These are phyloP conservation scores for Sporopachydermia cereana DNA, from an alignment of 1,139 yeast genomes.

Conservation along the genomic window DNA sequence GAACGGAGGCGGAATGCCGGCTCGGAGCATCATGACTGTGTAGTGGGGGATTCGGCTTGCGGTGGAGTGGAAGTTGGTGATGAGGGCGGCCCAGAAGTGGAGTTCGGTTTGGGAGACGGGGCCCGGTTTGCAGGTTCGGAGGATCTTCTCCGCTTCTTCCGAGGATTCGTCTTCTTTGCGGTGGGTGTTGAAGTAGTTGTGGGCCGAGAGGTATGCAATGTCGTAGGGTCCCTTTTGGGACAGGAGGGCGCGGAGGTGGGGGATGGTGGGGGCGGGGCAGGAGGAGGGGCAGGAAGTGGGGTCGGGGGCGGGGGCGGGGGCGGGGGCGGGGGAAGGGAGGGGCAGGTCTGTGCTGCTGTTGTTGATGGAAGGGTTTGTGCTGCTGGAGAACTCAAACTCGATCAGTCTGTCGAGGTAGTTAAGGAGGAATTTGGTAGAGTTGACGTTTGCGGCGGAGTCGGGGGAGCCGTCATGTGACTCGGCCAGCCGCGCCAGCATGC, in stretches of 20 bases:
- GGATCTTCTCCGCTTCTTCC: slow-evolving; percentile 1
- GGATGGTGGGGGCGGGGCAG: background rate
- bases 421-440: background rate
- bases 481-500: background rate
- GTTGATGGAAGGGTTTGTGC: background rate
- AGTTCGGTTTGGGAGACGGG: slow-evolving; percentile 18
- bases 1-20: slow-evolving; percentile 28
- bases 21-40: slow-evolving; percentile 21
- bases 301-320: background rate
- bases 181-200: slow-evolving; percentile 3
- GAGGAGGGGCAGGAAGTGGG: background rate
- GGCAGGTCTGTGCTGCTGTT: background rate
- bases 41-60: slow-evolving; percentile 23
- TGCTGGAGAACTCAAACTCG: slow-evolving; percentile 2
- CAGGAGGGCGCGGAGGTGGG: background rate
- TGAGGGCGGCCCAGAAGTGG: slow-evolving; percentile 25
- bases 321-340: background rate
- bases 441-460: background rate
- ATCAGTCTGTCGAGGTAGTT: slow-evolving; percentile 1
- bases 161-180: background rate
- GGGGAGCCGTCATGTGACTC: background rate
- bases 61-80: slow-evolving; percentile 23
- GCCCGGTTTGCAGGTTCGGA: background rate
- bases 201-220: slow-evolving; percentile 1
- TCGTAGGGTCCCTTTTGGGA: background rate